Evolutionary conservation across 78 protist genomes (phyloP).

Genomic region (Dictyostelium purpureum): DNA sequence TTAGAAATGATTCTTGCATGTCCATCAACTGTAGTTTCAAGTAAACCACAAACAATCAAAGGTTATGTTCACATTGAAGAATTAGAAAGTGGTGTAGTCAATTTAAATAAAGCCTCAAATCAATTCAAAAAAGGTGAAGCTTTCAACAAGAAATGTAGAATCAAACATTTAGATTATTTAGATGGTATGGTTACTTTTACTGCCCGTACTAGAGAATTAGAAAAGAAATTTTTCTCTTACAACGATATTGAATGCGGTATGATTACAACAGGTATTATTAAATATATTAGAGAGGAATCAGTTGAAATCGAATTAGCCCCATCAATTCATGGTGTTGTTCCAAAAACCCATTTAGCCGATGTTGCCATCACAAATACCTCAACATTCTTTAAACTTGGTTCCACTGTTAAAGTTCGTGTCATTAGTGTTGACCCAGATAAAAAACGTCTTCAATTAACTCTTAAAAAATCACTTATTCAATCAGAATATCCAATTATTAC

Average conservation of each 20-base stretch:
- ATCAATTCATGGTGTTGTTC: conserved; percentile 40
- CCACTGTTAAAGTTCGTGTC: conserved; percentile 24
- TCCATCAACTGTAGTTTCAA: not conserved
- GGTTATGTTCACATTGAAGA: conserved; percentile 37
- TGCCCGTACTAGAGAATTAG: not conserved
- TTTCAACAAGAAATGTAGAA: conserved; percentile 6
- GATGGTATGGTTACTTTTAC: conserved; percentile 50
- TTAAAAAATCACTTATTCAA: conserved; percentile 36
- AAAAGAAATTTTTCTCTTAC: conserved; percentile 11
- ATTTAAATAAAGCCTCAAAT: not conserved
- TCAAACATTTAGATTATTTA: conserved; percentile 26
- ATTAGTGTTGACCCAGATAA: conserved; percentile 33
- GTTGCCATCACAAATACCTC: not conserved
- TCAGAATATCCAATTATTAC: conserved; percentile 30
- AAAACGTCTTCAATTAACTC: conserved; percentile 41
- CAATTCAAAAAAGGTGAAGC: not conserved
- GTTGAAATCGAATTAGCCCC: conserved; percentile 15
- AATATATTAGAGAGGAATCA: conserved; percentile 24
- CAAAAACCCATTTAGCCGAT: conserved; percentile 34
- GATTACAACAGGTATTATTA: conserved; percentile 22
- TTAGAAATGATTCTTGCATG: conserved; percentile 8
- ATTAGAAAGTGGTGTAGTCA: not conserved
- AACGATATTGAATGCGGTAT: conserved; percentile 23
- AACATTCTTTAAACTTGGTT: conserved; percentile 57
- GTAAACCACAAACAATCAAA: not conserved